Evolutionary conservation across 192 early-diverging fungal species (phyloP).

Genomic region (Coemansia sp.): DNA sequence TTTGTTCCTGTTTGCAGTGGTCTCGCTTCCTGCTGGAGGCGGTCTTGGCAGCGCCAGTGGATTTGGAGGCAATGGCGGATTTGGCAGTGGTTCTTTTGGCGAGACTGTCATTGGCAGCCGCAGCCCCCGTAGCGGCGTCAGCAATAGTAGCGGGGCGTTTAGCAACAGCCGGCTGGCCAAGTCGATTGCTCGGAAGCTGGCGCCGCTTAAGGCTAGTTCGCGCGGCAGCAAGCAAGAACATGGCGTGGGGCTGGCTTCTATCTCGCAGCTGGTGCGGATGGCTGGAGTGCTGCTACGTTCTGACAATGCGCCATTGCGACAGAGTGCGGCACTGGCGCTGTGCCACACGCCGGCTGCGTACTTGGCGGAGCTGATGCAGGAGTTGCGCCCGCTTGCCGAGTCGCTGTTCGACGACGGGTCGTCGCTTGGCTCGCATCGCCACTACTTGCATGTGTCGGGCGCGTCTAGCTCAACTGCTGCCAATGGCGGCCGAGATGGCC

Average conservation of each 20-base stretch:
- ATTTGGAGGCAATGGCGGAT: neutral
- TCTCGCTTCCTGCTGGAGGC: slow-evolving; percentile 37
- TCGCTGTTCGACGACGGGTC: slow-evolving; percentile 51
- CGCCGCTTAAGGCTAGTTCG: slow-evolving; percentile 44
- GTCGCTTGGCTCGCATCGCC: slow-evolving; percentile 33
- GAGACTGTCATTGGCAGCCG: slow-evolving; percentile 19
- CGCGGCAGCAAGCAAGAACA: slow-evolving; percentile 51
- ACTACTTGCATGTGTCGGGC: slow-evolving; percentile 47
- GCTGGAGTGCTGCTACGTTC: slow-evolving; percentile 39
- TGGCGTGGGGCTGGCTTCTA: slow-evolving; percentile 42
- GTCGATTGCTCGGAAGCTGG: slow-evolving; percentile 53
- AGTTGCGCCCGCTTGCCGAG: slow-evolving; percentile 51
- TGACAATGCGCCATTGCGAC: slow-evolving; percentile 50
- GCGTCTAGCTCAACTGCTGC: slow-evolving; percentile 13
- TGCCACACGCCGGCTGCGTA: slow-evolving; percentile 39
- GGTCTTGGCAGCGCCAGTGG: slow-evolving; percentile 1
- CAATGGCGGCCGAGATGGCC: slow-evolving; percentile 12
- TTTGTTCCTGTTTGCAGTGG: slow-evolving; percentile 48
- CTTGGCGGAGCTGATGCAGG: slow-evolving; percentile 50
- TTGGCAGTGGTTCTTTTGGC: neutral
- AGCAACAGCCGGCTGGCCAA: slow-evolving; percentile 48
- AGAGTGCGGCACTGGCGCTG: slow-evolving; percentile 35
- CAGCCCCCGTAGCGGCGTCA: slow-evolving; percentile 16
- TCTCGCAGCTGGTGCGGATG: slow-evolving; percentile 56
- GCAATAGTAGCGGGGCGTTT: neutral